phyloP scores from a whole-genome alignment of 805 yeast species.

The Spathaspora gorwiae region DNA sequence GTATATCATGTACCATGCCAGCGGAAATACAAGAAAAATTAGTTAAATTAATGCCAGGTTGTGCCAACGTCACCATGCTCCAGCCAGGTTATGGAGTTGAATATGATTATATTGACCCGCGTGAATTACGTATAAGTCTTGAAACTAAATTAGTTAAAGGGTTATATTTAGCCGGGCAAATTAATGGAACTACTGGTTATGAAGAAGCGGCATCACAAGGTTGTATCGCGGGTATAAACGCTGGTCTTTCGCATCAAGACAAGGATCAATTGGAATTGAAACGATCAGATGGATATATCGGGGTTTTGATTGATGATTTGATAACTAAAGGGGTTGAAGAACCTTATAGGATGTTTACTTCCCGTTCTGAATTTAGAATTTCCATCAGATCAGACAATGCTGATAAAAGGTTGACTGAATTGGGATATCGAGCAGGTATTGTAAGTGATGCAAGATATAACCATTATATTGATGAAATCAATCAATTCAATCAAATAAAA shows the following conservation, averaged over 20 bases:
- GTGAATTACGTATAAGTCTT: constrained; percentile 70
- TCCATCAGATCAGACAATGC: constrained; percentile 94
- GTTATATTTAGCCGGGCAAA: constrained; percentile 89
- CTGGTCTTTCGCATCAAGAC: constrained; percentile 55
- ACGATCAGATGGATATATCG: constrained; percentile 84
- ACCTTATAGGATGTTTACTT: constrained; percentile 97
- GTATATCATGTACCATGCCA: constrained; percentile 95
- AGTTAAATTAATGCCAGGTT: constrained; percentile 77
- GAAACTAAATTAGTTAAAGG: constrained; percentile 82
- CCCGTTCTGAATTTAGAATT: constrained; percentile 89
- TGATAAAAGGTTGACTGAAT: constrained; percentile 71
- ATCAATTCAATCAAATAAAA: constrained; percentile 41
- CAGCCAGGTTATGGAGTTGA: constrained; percentile 99
- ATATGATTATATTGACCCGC: constrained; percentile 92
- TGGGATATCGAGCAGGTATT: constrained; percentile 64
- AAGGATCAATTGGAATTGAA: constrained; percentile 49
- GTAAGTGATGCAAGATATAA: constrained; percentile 58
- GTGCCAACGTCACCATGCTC: constrained; percentile 79
- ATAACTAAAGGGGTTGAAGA: constrained; percentile 94
- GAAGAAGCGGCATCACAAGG: constrained; percentile 99
- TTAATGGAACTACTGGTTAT: constrained; percentile 97
- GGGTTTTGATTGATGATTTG: constrained; percentile 89
- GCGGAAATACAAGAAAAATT: constrained; percentile 79
- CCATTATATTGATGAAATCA: constrained; percentile 40
- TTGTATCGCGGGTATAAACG: constrained; percentile 90